These are phyloP conservation scores for Rhodotorula sp. DNA, from an alignment of 1,284 basidiomycete genomes.

Conservation along the genomic window DNA sequence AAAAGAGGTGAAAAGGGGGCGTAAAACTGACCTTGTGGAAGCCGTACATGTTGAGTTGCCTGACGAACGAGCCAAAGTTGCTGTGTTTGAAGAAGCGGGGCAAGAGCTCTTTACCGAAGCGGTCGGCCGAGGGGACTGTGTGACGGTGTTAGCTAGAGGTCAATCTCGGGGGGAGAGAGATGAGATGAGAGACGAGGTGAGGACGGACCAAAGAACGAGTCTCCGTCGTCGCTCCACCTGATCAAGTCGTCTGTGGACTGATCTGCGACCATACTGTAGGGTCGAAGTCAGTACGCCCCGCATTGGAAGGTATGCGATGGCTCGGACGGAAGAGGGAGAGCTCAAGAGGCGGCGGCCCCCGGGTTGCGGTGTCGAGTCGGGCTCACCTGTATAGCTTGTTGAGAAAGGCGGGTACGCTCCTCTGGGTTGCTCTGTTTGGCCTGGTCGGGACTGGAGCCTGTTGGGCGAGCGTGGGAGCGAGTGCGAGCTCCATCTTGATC, in stretches of 20 bases:
- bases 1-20: too few species aligned
- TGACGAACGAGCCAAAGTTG: constrained; percentile 89
- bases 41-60: constrained; percentile 97
- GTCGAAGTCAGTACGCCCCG: background rate
- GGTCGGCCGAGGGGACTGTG: constrained; percentile 89
- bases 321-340: too few species aligned
- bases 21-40: constrained; percentile 56
- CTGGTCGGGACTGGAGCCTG: constrained; percentile 2
- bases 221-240: constrained; percentile 82
- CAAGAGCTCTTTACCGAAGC: constrained; percentile 84
- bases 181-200: background rate
- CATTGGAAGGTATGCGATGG: too few species aligned
- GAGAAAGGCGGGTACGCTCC: constrained; percentile 71
- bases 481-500: constrained; percentile 16
- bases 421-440: constrained; percentile 38
- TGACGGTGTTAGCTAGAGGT: background rate
- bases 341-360: too few species aligned
- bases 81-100: constrained; percentile 95
- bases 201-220: constrained; percentile 79
- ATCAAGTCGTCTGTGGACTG: constrained; percentile 76
- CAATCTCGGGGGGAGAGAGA: background rate
- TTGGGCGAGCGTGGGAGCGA: background rate
- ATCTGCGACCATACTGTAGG: constrained; percentile 82
- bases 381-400: constrained; percentile 94
- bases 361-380: too few species aligned